Evolutionary conservation across 2,329 filamentous ascomycete genomes (phyloP).

Genomic region (Fusarium goolgardi): DNA sequence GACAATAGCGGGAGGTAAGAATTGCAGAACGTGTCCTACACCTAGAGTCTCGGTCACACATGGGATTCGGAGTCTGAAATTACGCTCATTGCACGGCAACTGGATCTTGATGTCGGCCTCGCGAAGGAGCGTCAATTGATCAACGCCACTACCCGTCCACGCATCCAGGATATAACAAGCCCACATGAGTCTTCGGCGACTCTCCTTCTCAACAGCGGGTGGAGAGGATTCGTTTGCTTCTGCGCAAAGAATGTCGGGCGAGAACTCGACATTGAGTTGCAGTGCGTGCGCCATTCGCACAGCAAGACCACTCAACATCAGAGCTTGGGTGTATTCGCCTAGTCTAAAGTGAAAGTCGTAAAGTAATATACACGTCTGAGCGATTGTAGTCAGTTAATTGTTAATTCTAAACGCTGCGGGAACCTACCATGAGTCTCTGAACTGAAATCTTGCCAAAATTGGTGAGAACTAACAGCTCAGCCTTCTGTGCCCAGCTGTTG

Average conservation of each 20-base stretch:
- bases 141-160: slow-evolving; percentile 55
- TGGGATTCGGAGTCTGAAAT: slow-evolving; percentile 56
- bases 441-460: slow-evolving; percentile 56
- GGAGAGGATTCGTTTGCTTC: slow-evolving; percentile 48
- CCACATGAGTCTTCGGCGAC: slow-evolving; percentile 57
- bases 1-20: slow-evolving; percentile 54
- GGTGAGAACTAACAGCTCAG: slow-evolving; percentile 52
- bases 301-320: slow-evolving; percentile 56
- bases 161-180: slow-evolving; percentile 57
- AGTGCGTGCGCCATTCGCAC: slow-evolving; percentile 58
- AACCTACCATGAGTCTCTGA: slow-evolving; percentile 54
- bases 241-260: slow-evolving; percentile 54
- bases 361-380: slow-evolving; percentile 53
- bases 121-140: slow-evolving; percentile 54
- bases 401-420: background rate
- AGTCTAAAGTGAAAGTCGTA: slow-evolving; percentile 56
- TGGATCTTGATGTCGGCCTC: slow-evolving; percentile 58
- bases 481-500: slow-evolving; percentile 54
- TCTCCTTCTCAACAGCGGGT: slow-evolving; percentile 54
- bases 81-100: slow-evolving; percentile 55
- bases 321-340: slow-evolving; percentile 55
- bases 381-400: background rate
- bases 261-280: slow-evolving; percentile 54
- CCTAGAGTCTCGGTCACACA: slow-evolving; percentile 56
- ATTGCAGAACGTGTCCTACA: slow-evolving; percentile 56